Evolutionary conservation across 2,329 filamentous ascomycete species (phyloP), one percentile per base, ranked within the genome.

Genomic region (Aspergillus hortae): DNA sequence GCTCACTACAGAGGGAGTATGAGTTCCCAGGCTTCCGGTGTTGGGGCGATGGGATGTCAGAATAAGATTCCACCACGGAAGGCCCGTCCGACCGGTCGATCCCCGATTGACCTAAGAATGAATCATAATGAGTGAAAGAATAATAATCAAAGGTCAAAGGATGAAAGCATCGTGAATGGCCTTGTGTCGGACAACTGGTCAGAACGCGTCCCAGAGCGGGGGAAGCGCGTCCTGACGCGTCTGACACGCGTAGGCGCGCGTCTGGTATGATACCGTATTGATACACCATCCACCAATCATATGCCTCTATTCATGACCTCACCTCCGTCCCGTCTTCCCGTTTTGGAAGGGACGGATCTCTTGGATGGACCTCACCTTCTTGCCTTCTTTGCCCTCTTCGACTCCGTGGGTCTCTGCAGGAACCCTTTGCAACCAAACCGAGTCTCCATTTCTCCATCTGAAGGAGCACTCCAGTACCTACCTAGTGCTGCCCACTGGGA

Each of bases 151-250:
- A 38, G 35, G 35, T 17, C 11, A 38, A 38, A 38, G 35, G 35
- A 38, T 38, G 35, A 17, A 38, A n/a, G 35, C 7, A n/a, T n/a
- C 35, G 15, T 53, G 53, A 51, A 51, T 55, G 54, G 52, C 32
- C 25, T 44, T 42, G 23, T 42, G 17, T 42, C 17, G 19, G 19
- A 6, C n/a, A 42, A 23, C 41, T 38, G 41, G 48, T 25, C 10
- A 47, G 32, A 46, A 56, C 57, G 57, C 56, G 57, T 49, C 43
- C 41, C 51, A 21, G 57, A 21, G 57, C 52, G 59, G 57, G 58
- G 57, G 52, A 55, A 32, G 48, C 59, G 59, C 56, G 57, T 53
- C 45, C 9, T n/a, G 21, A 55, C 59, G 58, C 59, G 59, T 58
- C 52, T 23, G 27, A 38, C 14, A 56, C 59, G 56, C 59, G 59